Evolutionary conservation across 2,329 filamentous ascomycete species (phyloP).

Genomic region (Trichoderma semiorbis): DNA sequence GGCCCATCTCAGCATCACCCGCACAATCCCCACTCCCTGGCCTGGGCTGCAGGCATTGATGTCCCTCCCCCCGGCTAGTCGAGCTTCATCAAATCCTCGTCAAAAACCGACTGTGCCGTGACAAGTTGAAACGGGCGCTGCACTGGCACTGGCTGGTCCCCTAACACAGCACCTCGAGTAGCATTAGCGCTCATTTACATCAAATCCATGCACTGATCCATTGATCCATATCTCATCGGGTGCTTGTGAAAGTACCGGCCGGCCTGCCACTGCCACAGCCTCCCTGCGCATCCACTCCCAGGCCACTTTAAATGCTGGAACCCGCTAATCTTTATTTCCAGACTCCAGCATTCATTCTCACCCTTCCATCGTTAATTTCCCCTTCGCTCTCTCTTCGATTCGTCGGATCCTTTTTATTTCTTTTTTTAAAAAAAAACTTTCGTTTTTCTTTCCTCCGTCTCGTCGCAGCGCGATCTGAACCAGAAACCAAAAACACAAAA

Average conservation of each 20-base stretch:
- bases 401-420: background rate
- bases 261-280: background rate
- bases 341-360: background rate
- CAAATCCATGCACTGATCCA: background rate
- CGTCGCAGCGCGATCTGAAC: background rate
- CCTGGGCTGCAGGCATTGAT: background rate
- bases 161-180: background rate
- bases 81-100: background rate
- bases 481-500: background rate
- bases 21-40: background rate
- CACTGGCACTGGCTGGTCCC: background rate
- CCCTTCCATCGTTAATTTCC: background rate
- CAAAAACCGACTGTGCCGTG: background rate
- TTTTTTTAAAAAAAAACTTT: background rate
- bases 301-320: conserved; percentile 1
- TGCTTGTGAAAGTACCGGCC: background rate
- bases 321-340: conserved; percentile 14
- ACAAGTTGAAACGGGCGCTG: background rate
- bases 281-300: background rate
- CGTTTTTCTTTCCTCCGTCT: background rate
- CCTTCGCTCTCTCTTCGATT: background rate
- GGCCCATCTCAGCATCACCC: background rate
- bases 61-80: background rate
- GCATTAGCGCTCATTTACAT: background rate
- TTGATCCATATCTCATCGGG: background rate